Conservation (phyloP, 2,329 filamentous ascomycete species). For the Monilinia vaccinii-corymbosi region DNA sequence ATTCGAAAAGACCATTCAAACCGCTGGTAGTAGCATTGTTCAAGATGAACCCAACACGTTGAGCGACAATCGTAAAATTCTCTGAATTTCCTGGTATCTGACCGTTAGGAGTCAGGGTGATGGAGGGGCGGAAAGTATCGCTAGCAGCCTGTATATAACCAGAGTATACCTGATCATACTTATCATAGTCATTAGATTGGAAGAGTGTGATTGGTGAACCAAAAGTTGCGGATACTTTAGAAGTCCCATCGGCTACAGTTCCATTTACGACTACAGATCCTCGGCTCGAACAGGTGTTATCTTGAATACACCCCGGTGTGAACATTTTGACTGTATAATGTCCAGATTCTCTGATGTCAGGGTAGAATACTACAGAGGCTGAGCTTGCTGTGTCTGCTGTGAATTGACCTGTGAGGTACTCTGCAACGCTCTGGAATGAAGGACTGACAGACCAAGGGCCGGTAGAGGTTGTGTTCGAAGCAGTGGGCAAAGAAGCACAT, state of each 20-base stretch:
- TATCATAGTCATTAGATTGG: constrained; percentile 94
- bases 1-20: constrained; percentile 86
- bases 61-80: constrained; percentile 75
- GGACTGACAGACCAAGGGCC: constrained; percentile 67
- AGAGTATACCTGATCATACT: constrained; percentile 87
- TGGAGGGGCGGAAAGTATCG: constrained; percentile 64
- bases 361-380: constrained; percentile 66
- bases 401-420: constrained; percentile 67
- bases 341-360: constrained; percentile 79
- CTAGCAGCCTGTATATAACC: constrained; percentile 73
- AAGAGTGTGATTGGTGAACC: constrained; percentile 47
- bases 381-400: constrained; percentile 36
- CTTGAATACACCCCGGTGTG: constrained; percentile 81
- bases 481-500: constrained; percentile 57
- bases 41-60: constrained; percentile 70
- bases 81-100: constrained; percentile 46
- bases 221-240: constrained; percentile 38
- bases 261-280: constrained; percentile 78
- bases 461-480: constrained; percentile 58
- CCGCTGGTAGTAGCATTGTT: constrained; percentile 61
- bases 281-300: constrained; percentile 65
- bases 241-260: constrained; percentile 47
- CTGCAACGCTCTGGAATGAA: constrained; percentile 59
- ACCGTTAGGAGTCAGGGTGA: constrained; percentile 64
- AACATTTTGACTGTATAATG: constrained; percentile 89